Evolutionary conservation across 805 yeast species (phyloP), one percentile per base, ranked within the genome.

Genomic region (Wickerhamiella musiphila): DNA sequence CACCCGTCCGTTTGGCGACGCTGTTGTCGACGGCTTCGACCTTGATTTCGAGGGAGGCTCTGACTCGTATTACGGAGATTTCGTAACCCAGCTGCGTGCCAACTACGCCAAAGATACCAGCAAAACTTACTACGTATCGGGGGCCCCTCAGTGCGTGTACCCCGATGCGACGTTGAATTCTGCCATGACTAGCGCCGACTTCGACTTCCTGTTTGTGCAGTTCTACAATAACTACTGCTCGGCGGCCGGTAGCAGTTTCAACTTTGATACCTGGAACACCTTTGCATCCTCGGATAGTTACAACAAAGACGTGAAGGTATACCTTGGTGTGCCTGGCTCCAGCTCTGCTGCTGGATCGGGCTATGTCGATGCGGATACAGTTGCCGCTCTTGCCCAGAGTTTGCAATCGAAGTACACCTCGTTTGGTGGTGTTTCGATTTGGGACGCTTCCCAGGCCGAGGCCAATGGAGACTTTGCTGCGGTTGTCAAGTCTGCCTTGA

Each of bases 381-480:
- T 45, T 14, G 27, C 31, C 24, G 28, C 34, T 15, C 37, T 38
- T 27, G 45, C 47, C 16, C 17, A 33, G 11, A 28, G 23, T 16
- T 38, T 51, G n/a, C 43, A 47, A 32, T 21, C 32, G 23, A 35
- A 38, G 29, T 49, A 40, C 35, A 24, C 61, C 3, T 60, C 66
- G 34, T 66, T 82, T 39, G 73, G 75, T 14, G 74, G 79, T 20
- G 67, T 82, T 41, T 68, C 75, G 63, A 57, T 81, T 41, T 82
- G 94, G 94, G 94, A 83, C 46, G 77, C 81, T n/a, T 61, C 76
- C 6, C 68, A 68, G 41, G 66, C 68, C n/a, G 61, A 65, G 48
- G 57, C 61, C 36, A 60, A 66, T 37, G 68, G 61, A 23, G 50
- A 62, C 22, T 68, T 65, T 40, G 64, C 66, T 7, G 54, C 52